Percentiles rank a stretch among this genome's conserved stretches.
Conservation (phyloP, 257 asterid genomes). For the Solanum pinnatisectum region DNA sequence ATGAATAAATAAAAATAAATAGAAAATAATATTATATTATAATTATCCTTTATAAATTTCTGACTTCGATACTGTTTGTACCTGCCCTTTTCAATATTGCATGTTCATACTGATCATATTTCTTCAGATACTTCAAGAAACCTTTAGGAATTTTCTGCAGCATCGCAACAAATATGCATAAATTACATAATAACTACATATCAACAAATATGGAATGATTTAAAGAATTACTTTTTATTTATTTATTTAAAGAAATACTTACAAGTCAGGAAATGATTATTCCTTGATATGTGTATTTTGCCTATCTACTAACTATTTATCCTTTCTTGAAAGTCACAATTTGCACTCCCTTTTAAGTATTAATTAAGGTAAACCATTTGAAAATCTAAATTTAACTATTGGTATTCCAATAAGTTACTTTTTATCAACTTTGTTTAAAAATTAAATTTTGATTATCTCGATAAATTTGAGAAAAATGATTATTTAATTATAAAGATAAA, state of each 20-base stretch:
- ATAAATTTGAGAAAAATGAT: background rate
- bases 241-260: too few species aligned
- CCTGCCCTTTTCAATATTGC: background rate
- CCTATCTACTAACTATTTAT: too few species aligned
- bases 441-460: too few species aligned
- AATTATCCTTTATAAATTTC: background rate
- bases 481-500: background rate
- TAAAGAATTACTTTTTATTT: too few species aligned
- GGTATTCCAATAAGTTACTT: too few species aligned
- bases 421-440: too few species aligned
- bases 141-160: background rate
- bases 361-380: background rate
- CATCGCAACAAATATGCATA: background rate
- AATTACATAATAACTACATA: too few species aligned
- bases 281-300: too few species aligned
- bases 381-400: background rate
- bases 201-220: too few species aligned
- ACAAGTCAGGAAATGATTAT: too few species aligned
- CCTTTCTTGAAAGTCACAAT: too few species aligned
- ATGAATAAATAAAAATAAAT: background rate
- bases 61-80: background rate
- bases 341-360: too few species aligned
- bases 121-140: background rate
- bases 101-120: background rate
- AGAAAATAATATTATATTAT: background rate